Percentiles rank a stretch among this genome's conserved stretches.
phyloP scores from a whole-genome alignment of 2,329 filamentous ascomycete genomes.

The Epichloe hybrida region DNA sequence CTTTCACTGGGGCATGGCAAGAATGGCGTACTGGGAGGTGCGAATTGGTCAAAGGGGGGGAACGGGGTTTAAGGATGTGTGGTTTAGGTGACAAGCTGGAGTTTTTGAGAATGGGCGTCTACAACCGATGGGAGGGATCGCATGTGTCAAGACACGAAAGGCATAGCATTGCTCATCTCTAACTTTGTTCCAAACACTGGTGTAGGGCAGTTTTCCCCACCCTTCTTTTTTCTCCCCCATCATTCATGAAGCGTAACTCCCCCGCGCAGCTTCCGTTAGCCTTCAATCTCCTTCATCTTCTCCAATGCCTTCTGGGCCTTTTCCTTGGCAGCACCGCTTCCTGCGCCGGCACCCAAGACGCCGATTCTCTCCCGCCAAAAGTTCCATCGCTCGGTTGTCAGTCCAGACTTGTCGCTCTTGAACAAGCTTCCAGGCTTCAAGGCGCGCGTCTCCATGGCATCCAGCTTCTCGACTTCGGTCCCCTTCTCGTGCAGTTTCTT shows the following conservation, averaged over 20 bases:
- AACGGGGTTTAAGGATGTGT: neutral
- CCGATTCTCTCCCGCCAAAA: slow-evolving; percentile 19
- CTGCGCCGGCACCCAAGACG: slow-evolving; percentile 9
- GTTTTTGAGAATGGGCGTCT: neutral
- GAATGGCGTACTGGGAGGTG: neutral
- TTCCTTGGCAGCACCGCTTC: slow-evolving; percentile 10
- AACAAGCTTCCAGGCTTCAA: slow-evolving; percentile 12
- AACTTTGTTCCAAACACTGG: neutral
- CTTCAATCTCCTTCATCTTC: slow-evolving; percentile 12
- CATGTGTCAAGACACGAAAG: neutral
- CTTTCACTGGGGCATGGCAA: neutral
- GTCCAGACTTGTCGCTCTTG: slow-evolving; percentile 9
- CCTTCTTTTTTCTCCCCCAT: neutral
- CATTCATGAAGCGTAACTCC: neutral
- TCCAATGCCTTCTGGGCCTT: slow-evolving; percentile 10
- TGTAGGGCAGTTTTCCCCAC: neutral
- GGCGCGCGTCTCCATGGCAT: slow-evolving; percentile 9
- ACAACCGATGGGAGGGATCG: neutral
- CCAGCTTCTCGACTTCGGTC: slow-evolving; percentile 7
- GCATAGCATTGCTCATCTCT: neutral
- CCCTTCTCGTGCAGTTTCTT: slow-evolving; percentile 10
- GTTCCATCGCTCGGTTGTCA: slow-evolving; percentile 15
- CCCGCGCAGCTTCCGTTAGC: neutral
- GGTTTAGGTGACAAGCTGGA: neutral
- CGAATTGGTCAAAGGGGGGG: neutral